Evolutionary conservation across 352 stramenopile genomes (phyloP).

Genomic region (Globisporangium takayamanum): DNA sequence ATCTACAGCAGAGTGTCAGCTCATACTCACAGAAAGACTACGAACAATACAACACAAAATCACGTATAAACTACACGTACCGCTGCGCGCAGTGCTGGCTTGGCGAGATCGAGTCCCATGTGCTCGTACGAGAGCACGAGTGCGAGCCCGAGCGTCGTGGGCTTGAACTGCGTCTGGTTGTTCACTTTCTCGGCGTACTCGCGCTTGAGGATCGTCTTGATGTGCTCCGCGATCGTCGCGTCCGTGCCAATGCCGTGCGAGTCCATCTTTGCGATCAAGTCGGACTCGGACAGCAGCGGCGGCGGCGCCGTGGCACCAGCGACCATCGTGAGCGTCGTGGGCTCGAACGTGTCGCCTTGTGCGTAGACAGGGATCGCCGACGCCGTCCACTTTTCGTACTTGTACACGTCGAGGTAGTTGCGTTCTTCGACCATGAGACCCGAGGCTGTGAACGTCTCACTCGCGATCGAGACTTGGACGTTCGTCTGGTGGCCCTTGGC

Average conservation of each 20-base stretch:
- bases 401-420: slow-evolving; percentile 95
- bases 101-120: slow-evolving; percentile 95
- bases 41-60: not conserved
- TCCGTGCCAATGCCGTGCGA: slow-evolving; percentile 94
- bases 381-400: slow-evolving; percentile 90
- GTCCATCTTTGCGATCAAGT: slow-evolving; percentile 94
- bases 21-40: not conserved
- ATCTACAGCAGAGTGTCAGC: slow-evolving; percentile 39
- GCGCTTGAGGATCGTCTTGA: slow-evolving; percentile 97
- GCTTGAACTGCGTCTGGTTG: slow-evolving; percentile 90
- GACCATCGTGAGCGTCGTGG: slow-evolving; percentile 62
- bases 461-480: slow-evolving; percentile 82
- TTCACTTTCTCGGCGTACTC: slow-evolving; percentile 96
- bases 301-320: slow-evolving; percentile 80
- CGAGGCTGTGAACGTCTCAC: slow-evolving; percentile 83
- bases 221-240: slow-evolving; percentile 96
- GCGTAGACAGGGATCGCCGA: slow-evolving; percentile 84
- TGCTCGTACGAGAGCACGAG: slow-evolving; percentile 91
- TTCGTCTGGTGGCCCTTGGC: slow-evolving; percentile 87
- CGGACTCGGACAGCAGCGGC: slow-evolving; percentile 85
- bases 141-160: slow-evolving; percentile 85
- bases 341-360: slow-evolving; percentile 64
- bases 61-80: slow-evolving; percentile 25
- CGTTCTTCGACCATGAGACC: slow-evolving; percentile 89
- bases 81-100: slow-evolving; percentile 89